A percentile compares a stretch with the other conserved stretches of the same genome.
Conservation (phyloP, 768 basidiomycete genomes). For the Leccinum broughii region DNA sequence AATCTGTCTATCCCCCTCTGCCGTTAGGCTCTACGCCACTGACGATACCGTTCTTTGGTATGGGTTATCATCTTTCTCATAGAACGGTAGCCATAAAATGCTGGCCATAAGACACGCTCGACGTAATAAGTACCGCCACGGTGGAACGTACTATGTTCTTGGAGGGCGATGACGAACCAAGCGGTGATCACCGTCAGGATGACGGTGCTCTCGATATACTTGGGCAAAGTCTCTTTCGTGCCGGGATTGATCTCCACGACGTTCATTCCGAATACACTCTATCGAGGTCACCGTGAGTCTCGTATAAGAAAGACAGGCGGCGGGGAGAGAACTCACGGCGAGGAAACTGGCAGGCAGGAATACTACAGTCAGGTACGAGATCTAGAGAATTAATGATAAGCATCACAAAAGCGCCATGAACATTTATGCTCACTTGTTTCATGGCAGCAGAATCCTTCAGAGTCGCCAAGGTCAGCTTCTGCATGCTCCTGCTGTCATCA, state of each 20-base stretch:
- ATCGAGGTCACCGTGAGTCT: constrained; percentile 17
- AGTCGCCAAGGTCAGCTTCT: constrained; percentile 48
- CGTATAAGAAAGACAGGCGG: too few relatives aligned
- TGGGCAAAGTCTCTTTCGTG: constrained; percentile 33
- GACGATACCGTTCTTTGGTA: not conserved
- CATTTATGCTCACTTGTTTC: constrained; percentile 28
- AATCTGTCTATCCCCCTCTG: not conserved
- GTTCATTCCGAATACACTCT: constrained; percentile 35
- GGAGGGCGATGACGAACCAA: constrained; percentile 59
- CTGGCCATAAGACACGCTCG: constrained; percentile 24
- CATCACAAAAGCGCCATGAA: too few relatives aligned
- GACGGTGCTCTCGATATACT: constrained; percentile 45
- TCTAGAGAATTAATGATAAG: constrained; percentile 29
- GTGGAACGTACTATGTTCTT: constrained; percentile 32
- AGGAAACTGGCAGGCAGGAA: constrained; percentile 58
- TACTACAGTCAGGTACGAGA: constrained; percentile 60
- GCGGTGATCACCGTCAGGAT: constrained; percentile 51
- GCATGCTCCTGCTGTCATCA: constrained; percentile 54
- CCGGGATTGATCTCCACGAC: constrained; percentile 31
- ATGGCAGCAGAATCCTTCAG: constrained; percentile 43
- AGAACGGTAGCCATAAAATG: not conserved
- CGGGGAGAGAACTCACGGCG: constrained; percentile 24
- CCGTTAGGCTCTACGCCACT: not conserved
- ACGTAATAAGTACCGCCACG: not conserved
- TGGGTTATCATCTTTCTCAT: not conserved